A percentile compares a stretch with the other conserved stretches of the same genome.
These are phyloP conservation scores for Pseudonitzschia pungens DNA, from an alignment of 108 stramenopile genomes.

Conservation along the genomic window DNA sequence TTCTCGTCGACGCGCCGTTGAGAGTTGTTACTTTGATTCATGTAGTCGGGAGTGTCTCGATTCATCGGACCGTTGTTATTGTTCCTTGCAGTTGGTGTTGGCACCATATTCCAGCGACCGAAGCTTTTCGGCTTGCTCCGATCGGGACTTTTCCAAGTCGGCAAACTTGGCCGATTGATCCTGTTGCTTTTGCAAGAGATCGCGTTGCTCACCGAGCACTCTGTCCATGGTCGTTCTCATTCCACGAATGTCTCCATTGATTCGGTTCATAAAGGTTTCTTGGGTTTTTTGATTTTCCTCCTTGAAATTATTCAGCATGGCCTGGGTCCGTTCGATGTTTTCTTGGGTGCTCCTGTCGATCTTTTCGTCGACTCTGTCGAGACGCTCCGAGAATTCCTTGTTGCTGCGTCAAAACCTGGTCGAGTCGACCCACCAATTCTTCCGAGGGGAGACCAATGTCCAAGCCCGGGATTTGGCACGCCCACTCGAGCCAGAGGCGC, in stretches of 20 bases:
- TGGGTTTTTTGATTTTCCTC: background rate
- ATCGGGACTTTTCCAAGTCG: background rate
- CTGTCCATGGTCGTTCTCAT: conserved; percentile 18
- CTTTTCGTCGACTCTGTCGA: conserved; percentile 7
- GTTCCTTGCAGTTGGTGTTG: background rate
- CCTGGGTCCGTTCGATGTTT: conserved; percentile 6
- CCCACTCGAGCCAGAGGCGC: background rate
- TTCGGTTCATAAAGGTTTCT: conserved; percentile 16
- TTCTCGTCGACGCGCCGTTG: background rate
- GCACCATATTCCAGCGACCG: background rate
- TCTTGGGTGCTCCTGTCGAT: conserved; percentile 6
- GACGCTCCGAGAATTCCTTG: background rate
- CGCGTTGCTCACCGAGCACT: conserved; percentile 9
- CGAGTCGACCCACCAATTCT: conserved; percentile 9
- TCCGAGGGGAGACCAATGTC: conserved; percentile 1
- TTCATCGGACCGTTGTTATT: background rate
- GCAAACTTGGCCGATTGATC: background rate
- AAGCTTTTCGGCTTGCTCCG: conserved; percentile 3
- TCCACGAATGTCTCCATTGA: conserved; percentile 7
- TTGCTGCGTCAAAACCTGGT: conserved; percentile 1
- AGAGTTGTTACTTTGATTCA: conserved; percentile 3
- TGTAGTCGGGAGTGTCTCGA: background rate
- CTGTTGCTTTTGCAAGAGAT: background rate
- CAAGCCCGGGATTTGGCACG: background rate
- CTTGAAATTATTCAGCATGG: background rate